Evolutionary conservation across 2,329 filamentous ascomycete genomes (phyloP), one percentile per base, ranked within the genome.

Genomic region (Dactylonectria estremocensis): DNA sequence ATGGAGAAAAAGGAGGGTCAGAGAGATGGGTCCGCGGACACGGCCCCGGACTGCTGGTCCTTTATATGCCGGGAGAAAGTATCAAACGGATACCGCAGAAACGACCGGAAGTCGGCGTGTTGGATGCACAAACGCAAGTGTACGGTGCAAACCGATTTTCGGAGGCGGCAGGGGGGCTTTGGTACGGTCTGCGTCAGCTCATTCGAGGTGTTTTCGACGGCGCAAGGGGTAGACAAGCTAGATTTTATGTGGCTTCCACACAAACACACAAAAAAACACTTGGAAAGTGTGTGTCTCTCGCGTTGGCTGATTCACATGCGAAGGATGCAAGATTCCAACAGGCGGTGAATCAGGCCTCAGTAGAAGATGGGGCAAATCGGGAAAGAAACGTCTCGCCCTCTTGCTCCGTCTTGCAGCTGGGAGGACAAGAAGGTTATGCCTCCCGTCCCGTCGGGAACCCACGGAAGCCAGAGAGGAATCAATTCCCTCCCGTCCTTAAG

Each of bases 381-480:
- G 24, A 3, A 37, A 4, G 31, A 35, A 20, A 35, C 4, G n/a
- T n/a, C 13, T 11, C 50, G 11, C n/a, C 28, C n/a, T 53, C 31
- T 22, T 4, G 14, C n/a, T 53, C 28, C 9, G 10, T 53, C 28
- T 35, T 53, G 28, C 4, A 35, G 28, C 16, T 3, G 28, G 20
- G 50, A 53, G 8, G n/a, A 53, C 16, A 35, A 6, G 24, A 52
- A n/a, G 7, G 4, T 35, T 5, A 20, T 16, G 8, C 50, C n/a
- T 33, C 48, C n/a, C 2, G 14, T 33, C 48, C n/a, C 2, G 14
- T 33, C 50, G 50, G 50, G 14, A 53, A 22, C 31, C 31, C n/a
- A 53, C 50, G 50, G 50, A 53, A 53, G 50, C 50, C 11, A 31
- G n/a, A 35, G 35, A 35, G 5, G 50, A 37, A 18, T 53, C 50